A percentile compares a stretch with the other conserved stretches of the same genome.
These are phyloP conservation scores for Dalechampia spathulata DNA, from an alignment of 441 rosid genomes.

Conservation along the genomic window DNA sequence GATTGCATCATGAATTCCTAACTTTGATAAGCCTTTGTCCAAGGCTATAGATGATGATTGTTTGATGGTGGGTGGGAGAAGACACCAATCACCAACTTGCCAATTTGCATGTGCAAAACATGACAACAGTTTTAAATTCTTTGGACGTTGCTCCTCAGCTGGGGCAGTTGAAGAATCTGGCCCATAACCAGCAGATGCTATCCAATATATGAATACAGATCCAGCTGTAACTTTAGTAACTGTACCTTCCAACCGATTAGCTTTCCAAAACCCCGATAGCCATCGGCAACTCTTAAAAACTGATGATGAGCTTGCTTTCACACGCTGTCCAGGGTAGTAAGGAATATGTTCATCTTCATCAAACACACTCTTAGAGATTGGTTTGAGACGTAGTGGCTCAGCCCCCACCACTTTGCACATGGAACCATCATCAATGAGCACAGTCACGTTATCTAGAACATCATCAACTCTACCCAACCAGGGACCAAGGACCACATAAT, in stretches of 20 bases:
- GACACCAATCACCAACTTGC: slow-evolving; percentile 97
- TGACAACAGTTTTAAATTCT: slow-evolving; percentile 72
- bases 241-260: slow-evolving; percentile 84
- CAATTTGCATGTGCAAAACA: slow-evolving; percentile 88
- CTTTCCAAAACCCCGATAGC: slow-evolving; percentile 85
- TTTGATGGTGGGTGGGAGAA: slow-evolving; percentile 42
- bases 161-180: slow-evolving; percentile 83
- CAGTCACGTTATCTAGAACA: slow-evolving; percentile 87
- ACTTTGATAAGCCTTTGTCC: slow-evolving; percentile 44
- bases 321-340: slow-evolving; percentile 95
- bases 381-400: slow-evolving; percentile 67
- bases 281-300: slow-evolving; percentile 76
- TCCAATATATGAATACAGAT: slow-evolving; percentile 85
- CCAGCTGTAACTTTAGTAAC: slow-evolving; percentile 83
- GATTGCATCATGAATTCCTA: slow-evolving; percentile 41
- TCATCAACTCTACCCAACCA: slow-evolving; percentile 97
- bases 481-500: slow-evolving; percentile 83
- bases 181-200: slow-evolving; percentile 93
- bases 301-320: slow-evolving; percentile 78
- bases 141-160: slow-evolving; percentile 85
- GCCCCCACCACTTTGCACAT: slow-evolving; percentile 78
- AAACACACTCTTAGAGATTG: slow-evolving; percentile 57
- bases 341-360: slow-evolving; percentile 84
- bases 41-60: slow-evolving; percentile 37
- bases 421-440: slow-evolving; percentile 92